These are phyloP conservation scores for Arthroderma sp. DNA, from an alignment of 2,329 filamentous ascomycete species.

Conservation along the genomic window DNA sequence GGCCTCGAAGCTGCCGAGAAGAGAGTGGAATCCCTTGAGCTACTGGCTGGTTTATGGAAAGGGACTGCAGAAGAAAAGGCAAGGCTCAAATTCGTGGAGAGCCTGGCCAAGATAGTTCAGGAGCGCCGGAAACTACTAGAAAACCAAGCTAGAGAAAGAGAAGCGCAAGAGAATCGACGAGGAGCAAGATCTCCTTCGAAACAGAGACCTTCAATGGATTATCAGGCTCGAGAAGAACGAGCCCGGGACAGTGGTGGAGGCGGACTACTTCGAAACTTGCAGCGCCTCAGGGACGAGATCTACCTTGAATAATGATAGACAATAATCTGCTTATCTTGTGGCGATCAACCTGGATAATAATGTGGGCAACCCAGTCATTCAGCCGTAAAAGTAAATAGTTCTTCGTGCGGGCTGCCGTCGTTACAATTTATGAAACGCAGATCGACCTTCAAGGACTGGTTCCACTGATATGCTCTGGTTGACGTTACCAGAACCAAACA, in stretches of 20 bases:
- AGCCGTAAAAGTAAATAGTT: no score
- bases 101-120: slow-evolving; percentile 67
- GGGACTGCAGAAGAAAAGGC: slow-evolving; percentile 93
- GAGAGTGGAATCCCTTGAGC: slow-evolving; percentile 63
- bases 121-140: slow-evolving; percentile 45
- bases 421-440: no score
- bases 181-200: slow-evolving; percentile 13
- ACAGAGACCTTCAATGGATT: slow-evolving; percentile 14
- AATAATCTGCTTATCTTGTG: no score
- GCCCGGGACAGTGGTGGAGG: slow-evolving; percentile 26
- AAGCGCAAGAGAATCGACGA: slow-evolving; percentile 19
- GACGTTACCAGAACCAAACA: no score
- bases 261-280: slow-evolving; percentile 40
- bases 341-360: no score
- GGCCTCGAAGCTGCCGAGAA: slow-evolving; percentile 56
- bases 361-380: no score
- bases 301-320: slow-evolving; percentile 31
- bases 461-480: no score
- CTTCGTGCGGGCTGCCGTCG: no score
- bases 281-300: slow-evolving; percentile 41
- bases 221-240: slow-evolving; percentile 14
- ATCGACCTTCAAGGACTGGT: no score
- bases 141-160: slow-evolving; percentile 33
- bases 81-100: slow-evolving; percentile 66
- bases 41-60: slow-evolving; percentile 72